These are phyloP conservation scores for Colletotrichum spinosum DNA, from an alignment of 2,329 filamentous ascomycete genomes.

Conservation along the genomic window DNA sequence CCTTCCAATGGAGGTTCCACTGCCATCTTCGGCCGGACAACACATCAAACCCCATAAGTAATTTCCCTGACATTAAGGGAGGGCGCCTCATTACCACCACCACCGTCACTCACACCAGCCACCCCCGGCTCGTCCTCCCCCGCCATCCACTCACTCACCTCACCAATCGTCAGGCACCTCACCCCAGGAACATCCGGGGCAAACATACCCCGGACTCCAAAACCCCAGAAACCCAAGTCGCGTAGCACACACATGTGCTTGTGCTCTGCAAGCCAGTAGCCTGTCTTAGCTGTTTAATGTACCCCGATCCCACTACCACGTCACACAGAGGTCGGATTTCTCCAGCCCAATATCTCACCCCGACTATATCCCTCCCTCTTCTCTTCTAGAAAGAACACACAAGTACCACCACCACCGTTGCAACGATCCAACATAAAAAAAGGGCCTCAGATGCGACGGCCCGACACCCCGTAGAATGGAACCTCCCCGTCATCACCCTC, in stretches of 20 bases:
- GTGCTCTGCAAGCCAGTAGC: too few species aligned
- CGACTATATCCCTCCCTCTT: conserved; percentile 7
- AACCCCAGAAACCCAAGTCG: conserved; percentile 9
- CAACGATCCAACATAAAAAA: background rate
- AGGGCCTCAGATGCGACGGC: conserved; percentile 35
- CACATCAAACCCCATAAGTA: background rate
- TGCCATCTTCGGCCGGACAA: conserved; percentile 1
- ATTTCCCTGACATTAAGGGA: too few species aligned
- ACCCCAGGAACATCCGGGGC: too few species aligned
- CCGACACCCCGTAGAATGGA: conserved; percentile 16
- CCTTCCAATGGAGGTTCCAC: background rate
- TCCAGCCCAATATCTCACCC: background rate
- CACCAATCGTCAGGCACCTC: too few species aligned
- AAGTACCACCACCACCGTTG: background rate
- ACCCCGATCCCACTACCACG: conserved; percentile 19
- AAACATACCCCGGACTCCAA: too few species aligned
- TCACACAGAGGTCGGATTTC: background rate
- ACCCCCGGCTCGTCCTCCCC: too few species aligned
- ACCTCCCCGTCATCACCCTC: background rate
- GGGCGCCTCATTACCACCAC: too few species aligned
- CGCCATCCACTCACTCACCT: too few species aligned
- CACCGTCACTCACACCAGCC: too few species aligned
- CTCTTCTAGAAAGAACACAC: conserved; percentile 8
- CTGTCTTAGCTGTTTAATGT: too few species aligned
- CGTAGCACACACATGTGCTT: too few species aligned